Percentiles rank a stretch among this genome's conserved stretches.
Evolutionary conservation across 495 filamentous ascomycete genomes (phyloP).

Genomic region (Staphylotrichum tortipilum): DNA sequence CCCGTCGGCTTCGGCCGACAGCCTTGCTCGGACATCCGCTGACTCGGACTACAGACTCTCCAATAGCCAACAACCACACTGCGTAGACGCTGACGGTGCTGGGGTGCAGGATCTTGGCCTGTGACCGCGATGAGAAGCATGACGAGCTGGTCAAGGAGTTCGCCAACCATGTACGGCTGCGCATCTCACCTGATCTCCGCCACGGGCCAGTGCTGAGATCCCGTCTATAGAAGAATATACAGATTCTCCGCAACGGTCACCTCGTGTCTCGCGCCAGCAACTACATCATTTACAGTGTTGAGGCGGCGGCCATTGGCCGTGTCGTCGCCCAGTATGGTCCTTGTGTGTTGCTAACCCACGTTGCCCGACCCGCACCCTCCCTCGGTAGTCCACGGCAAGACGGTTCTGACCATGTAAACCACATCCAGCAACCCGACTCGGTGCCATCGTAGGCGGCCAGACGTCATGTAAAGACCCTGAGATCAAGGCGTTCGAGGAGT

Average conservation of each 20-base stretch:
- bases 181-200: constrained; percentile 23
- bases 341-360: constrained; percentile 54
- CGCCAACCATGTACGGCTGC: constrained; percentile 51
- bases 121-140: constrained; percentile 80
- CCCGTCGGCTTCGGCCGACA: neutral
- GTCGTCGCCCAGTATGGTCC: constrained; percentile 82
- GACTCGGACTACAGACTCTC: constrained; percentile 9
- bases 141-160: constrained; percentile 71
- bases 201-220: constrained; percentile 48
- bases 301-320: constrained; percentile 77
- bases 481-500: constrained; percentile 82
- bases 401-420: constrained; percentile 11
- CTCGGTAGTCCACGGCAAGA: too few species aligned
- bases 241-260: constrained; percentile 84
- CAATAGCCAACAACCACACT: neutral
- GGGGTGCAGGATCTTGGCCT: constrained; percentile 74
- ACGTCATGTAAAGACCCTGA: constrained; percentile 98
- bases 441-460: constrained; percentile 92
- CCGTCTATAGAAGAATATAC: constrained; percentile 53
- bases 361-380: too few species aligned
- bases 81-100: constrained; percentile 6
- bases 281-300: constrained; percentile 96
- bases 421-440: constrained; percentile 72
- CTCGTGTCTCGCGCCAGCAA: constrained; percentile 89
- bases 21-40: constrained; percentile 7